Conservation (phyloP, 176 grass and related monocot species). For the Dactylis glomerata region DNA sequence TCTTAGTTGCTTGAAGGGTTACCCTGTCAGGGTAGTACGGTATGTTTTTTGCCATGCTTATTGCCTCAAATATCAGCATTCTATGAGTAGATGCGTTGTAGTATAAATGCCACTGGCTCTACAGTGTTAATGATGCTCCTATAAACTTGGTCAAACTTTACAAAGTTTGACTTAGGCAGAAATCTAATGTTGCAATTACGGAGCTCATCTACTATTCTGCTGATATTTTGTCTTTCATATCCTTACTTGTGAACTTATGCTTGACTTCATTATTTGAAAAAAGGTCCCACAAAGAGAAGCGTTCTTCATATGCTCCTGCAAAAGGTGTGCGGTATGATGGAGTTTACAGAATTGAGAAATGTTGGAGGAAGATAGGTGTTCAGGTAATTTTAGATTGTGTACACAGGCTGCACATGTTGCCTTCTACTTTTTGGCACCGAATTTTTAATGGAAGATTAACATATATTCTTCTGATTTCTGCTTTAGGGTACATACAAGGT, state of each 20-base stretch:
- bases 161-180: too few relatives aligned
- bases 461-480: constrained; percentile 7
- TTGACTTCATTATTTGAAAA: neutral
- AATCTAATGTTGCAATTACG: neutral
- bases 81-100: neutral
- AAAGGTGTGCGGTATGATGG: constrained; percentile 81
- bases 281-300: constrained; percentile 93
- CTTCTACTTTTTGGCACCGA: neutral
- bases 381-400: constrained; percentile 40
- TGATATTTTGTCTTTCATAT: neutral
- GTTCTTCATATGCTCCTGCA: constrained; percentile 91
- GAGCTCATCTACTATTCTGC: neutral
- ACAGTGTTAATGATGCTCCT: neutral
- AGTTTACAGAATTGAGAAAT: constrained; percentile 89
- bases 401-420: neutral
- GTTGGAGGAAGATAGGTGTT: constrained; percentile 76
- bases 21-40: constrained; percentile 86
- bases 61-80: neutral
- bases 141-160: too few relatives aligned
- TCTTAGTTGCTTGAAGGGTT: constrained; percentile 79
- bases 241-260: neutral
- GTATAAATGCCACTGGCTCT: neutral
- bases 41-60: constrained; percentile 29
- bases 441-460: neutral
- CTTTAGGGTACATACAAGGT: constrained; percentile 69